Base-by-base conservation (phyloP, 2,329 filamentous ascomycete species). In the Didymella exigua region DNA sequence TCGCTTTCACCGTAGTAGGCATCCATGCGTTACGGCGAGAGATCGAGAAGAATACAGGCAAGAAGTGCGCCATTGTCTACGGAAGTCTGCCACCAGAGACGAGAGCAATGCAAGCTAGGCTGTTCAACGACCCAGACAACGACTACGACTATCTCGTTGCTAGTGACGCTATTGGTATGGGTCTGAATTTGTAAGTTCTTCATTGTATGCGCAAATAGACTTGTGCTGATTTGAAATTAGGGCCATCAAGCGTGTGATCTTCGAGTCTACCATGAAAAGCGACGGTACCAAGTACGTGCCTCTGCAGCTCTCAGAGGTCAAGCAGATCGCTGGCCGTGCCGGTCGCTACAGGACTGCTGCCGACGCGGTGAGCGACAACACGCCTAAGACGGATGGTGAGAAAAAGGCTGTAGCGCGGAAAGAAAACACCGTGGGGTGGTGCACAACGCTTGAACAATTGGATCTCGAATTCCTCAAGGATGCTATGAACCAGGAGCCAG, bases 91-190 rank as follows among this genome's bases (percentile, higher is more conserved):
- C 95, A 0, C 93, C 95, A 1, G 95, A 99, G 73, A 96, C 93
- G 34, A 86, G 95, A 58, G 91, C 92, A 3, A 87, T 93, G 70
- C 95, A 99, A 77, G 95, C 95, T 0, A 86, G 86, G 14, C 81
- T 98, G 0, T 99, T 99, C 81, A 99, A 99, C 70, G 90, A 98
- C 60, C 93, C 92, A 0, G 77, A 96, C 70, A 99, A 96, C 71
- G 93, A 97, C 56, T 99, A 97, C 71, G 95, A 99, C 72, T 96
- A 87, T 65, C 81, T 99, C 5, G 93, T 95, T 23, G 95, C 96
- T 8, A 97, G 91, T 65, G 92, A 97, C 76, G 95, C 95, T 41
- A 93, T 99, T 59, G 95, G 95, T 31, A 98, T 99, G 93, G 95
- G 96, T 1, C 79, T 99, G 19, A 99, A 99, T 69, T 77, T 99